Evolutionary conservation across 2,329 filamentous ascomycete species (phyloP).

Genomic region (Verticillium tricorpus): DNA sequence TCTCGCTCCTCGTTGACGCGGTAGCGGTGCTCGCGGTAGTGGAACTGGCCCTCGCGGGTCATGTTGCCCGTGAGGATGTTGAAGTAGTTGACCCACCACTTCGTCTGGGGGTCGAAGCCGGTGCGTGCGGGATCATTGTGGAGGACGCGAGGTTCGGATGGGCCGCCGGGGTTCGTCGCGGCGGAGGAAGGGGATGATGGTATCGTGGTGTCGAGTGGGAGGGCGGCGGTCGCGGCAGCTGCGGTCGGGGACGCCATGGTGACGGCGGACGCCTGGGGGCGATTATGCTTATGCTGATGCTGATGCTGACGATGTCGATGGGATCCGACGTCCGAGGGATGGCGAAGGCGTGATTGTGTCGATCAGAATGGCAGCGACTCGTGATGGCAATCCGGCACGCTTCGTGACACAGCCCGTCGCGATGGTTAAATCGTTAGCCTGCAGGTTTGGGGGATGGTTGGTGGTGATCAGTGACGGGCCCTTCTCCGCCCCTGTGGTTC

Average conservation of each 20-base stretch:
- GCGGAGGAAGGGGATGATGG: constrained; percentile 9
- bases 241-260: background rate
- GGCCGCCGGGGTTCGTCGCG: constrained; percentile 6
- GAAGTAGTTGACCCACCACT: constrained; percentile 82
- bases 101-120: constrained; percentile 56
- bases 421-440: background rate
- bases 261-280: background rate
- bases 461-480: background rate
- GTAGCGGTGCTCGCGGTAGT: constrained; percentile 77
- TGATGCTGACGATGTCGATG: background rate
- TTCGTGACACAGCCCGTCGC: background rate
- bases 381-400: background rate
- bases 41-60: constrained; percentile 61
- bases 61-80: constrained; percentile 71
- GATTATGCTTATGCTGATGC: background rate
- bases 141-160: constrained; percentile 30
- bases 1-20: constrained; percentile 70
- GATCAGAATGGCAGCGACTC: background rate
- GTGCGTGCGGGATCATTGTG: constrained; percentile 57
- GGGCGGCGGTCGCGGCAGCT: background rate
- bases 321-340: background rate
- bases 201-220: constrained; percentile 5
- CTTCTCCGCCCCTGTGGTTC: background rate
- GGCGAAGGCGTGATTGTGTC: background rate
- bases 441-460: background rate